phyloP scores from a whole-genome alignment of 768 basidiomycete species.

The Kwoniella sp. region DNA sequence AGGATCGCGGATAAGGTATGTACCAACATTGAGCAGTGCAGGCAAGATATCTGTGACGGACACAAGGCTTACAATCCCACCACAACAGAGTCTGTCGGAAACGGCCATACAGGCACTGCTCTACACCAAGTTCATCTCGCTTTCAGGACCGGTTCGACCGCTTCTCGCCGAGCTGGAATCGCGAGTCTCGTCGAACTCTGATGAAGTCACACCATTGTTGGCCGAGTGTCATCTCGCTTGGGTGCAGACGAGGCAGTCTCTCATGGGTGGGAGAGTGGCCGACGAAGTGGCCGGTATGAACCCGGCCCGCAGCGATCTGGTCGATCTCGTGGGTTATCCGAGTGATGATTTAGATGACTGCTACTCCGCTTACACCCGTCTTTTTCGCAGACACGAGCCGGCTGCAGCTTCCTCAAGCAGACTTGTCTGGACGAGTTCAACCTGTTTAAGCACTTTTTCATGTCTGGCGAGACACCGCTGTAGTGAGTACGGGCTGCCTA shows the following conservation, averaged over 20 bases:
- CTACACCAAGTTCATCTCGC: slow-evolving; percentile 78
- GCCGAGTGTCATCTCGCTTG: slow-evolving; percentile 84
- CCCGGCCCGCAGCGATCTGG: slow-evolving; percentile 72
- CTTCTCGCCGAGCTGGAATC: slow-evolving; percentile 81
- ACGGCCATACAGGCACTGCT: slow-evolving; percentile 67
- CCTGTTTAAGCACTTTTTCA: slow-evolving; percentile 79
- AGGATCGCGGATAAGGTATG: slow-evolving; percentile 69
- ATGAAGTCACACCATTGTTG: slow-evolving; percentile 75
- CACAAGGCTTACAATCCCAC: not conserved
- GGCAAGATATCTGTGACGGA: not conserved
- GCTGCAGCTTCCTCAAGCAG: slow-evolving; percentile 88
- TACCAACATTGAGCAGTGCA: too few species aligned
- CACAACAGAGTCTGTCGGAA: slow-evolving; percentile 63
- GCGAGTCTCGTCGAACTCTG: slow-evolving; percentile 67
- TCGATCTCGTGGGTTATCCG: slow-evolving; percentile 66
- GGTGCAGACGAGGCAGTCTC: slow-evolving; percentile 65
- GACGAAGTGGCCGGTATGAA: slow-evolving; percentile 81
- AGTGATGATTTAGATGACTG: too few species aligned
- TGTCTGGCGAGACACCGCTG: slow-evolving; percentile 69
- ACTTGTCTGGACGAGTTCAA: slow-evolving; percentile 85
- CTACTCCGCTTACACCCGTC: too few species aligned
- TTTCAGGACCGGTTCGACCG: slow-evolving; percentile 67
- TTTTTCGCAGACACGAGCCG: slow-evolving; percentile 67
- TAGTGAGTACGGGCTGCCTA: slow-evolving; percentile 56
- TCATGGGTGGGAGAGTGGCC: slow-evolving; percentile 68